Evolutionary conservation across 805 yeast species (phyloP).

Genomic region (Ogataea naganishii): DNA sequence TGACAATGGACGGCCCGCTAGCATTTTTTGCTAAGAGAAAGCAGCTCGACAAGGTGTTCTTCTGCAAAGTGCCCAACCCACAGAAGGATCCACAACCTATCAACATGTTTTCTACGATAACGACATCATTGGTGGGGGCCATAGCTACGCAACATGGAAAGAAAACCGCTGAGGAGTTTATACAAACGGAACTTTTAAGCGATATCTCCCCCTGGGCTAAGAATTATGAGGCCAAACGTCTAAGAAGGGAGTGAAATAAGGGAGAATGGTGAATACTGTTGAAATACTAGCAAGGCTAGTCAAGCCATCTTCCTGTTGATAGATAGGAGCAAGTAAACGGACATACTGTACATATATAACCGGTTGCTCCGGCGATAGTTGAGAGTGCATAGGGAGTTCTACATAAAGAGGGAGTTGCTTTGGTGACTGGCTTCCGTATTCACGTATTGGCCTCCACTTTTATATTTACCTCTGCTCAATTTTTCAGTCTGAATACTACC

Average conservation of each 20-base stretch:
- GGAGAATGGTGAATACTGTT: constrained; percentile 10
- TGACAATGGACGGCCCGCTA: constrained; percentile 40
- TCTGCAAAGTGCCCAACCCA: constrained; percentile 46
- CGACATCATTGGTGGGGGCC: constrained; percentile 56
- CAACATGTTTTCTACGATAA: constrained; percentile 20
- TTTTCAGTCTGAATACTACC: no score
- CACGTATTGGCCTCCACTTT: no score
- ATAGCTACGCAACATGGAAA: constrained; percentile 57
- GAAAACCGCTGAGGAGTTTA: constrained; percentile 46
- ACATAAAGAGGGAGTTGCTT: no score
- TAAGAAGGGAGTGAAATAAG: constrained; percentile 8
- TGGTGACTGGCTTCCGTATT: no score
- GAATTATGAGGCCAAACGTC: constrained; percentile 10
- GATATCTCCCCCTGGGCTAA: constrained; percentile 1
- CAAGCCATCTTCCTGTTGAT: no score
- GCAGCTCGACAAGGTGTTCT: constrained; percentile 44
- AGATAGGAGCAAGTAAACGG: no score
- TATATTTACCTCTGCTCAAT: no score
- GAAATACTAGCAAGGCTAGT: no score
- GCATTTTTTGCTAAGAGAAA: constrained; percentile 43
- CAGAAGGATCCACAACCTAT: constrained; percentile 16
- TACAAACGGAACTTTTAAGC: constrained; percentile 40
- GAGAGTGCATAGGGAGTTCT: no score
- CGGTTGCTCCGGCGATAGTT: no score
- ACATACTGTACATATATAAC: no score